Percentiles rank a stretch among this genome's conserved stretches.
Evolutionary conservation across 805 yeast species (phyloP).

Genomic region (Wickerhamiella azymoides): DNA sequence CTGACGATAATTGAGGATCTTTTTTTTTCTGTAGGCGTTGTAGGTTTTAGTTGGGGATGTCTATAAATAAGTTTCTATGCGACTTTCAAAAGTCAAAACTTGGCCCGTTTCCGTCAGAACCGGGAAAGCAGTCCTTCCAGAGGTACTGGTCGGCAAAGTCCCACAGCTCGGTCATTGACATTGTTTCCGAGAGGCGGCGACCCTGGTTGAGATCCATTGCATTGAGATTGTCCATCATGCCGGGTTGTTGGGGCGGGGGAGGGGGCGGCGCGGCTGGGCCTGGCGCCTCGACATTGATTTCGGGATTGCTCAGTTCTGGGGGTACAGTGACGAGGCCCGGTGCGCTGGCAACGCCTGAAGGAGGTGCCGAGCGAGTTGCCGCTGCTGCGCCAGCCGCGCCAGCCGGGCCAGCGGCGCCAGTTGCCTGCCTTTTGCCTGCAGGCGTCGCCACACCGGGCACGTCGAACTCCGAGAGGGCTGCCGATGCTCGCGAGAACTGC

Average conservation of each 20-base stretch:
- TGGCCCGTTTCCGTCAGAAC: conserved; percentile 1
- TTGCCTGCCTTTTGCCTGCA: too few species aligned
- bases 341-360: too few species aligned
- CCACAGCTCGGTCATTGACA: conserved; percentile 6
- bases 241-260: neutral
- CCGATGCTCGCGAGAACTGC: neutral
- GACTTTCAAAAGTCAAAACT: conserved; percentile 3
- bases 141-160: conserved; percentile 6
- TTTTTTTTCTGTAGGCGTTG: neutral
- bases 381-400: too few species aligned
- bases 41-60: too few species aligned
- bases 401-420: too few species aligned
- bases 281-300: neutral
- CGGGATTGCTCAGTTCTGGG: neutral
- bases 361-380: too few species aligned
- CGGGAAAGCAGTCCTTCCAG: conserved; percentile 3
- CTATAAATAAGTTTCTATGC: neutral
- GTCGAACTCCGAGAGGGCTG: neutral
- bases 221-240: neutral
- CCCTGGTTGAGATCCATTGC: neutral
- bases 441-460: too few species aligned
- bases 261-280: too few species aligned
- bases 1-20: neutral
- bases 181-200: conserved; percentile 4
- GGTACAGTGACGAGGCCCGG: too few species aligned